Base-by-base conservation (phyloP, 805 yeast species). In the Ogataea zsoltii region DNA sequence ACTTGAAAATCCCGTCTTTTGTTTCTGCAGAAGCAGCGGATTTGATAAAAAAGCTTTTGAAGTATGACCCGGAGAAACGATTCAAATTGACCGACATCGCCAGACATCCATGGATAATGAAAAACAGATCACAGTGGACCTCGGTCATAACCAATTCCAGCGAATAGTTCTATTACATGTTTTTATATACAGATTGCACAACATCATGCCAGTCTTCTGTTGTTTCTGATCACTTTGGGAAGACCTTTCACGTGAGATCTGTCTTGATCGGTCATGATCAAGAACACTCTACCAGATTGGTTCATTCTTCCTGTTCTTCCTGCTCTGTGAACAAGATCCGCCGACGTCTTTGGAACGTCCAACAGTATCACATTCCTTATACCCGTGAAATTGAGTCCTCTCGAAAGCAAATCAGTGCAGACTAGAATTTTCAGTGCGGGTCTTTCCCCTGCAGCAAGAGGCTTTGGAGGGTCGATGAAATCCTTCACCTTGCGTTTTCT, bases 291-390 rank as follows among this genome's bases (percentile, higher is more conserved):
- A 12, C 99, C 99, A 30, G 85, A 75, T 58, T 85, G 89, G 36
- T 85, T 87, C 86, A 91, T 83, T 62, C 99, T 71, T 2, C 97
- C 97, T 0, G 97, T 92, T 67, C 99, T 79, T 1, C 99, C 99
- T 1, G 88, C 85, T 50, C 99, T 73, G 63, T 92, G 98, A 16
- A 92, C 81, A 48, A 92, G 71, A 65, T 92, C 98, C 15, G 88
- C 83, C 0, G 97, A 79, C 13, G 85, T 83, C 42, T 77, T 76
- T 5, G 99, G 99, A 36, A 90, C 79, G 60, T 92, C 97, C 69
- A 83, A 85, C 41, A 94, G 68, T 21, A 92, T 74, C 11, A 92
- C 88, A 56, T 90, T 90, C 54, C 90, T 76, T 25, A 94, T 80
- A 14, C 86, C 86, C 44, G 77, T 76, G 67, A 94, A 90, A 59